Conservation (phyloP, 1,284 basidiomycete genomes). For the Marasmius fiardii region DNA sequence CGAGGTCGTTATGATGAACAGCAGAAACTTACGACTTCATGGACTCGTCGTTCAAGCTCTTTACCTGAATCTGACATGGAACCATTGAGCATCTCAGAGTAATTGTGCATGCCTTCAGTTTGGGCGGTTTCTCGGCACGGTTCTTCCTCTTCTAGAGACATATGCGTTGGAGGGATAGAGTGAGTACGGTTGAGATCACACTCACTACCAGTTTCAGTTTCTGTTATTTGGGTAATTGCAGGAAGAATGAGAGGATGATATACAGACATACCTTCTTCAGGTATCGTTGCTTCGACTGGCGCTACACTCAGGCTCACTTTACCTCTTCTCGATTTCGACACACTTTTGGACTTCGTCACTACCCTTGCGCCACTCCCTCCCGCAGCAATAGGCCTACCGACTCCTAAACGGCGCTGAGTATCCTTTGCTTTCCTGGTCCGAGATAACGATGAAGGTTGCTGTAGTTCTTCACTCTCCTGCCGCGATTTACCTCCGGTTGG, state of each 20-base stretch:
- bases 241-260: neutral
- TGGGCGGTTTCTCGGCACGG: neutral
- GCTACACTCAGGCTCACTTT: slow-evolving; percentile 49
- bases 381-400: slow-evolving; percentile 62
- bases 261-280: slow-evolving; percentile 16
- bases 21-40: slow-evolving; percentile 37
- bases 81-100: slow-evolving; percentile 7
- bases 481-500: neutral
- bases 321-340: slow-evolving; percentile 44
- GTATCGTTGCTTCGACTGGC: slow-evolving; percentile 53
- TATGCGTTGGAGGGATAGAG: neutral
- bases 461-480: slow-evolving; percentile 16
- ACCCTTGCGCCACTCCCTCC: slow-evolving; percentile 61
- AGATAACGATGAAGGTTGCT: slow-evolving; percentile 28
- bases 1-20: neutral
- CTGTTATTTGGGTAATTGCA: neutral
- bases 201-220: neutral
- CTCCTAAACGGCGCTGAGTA: slow-evolving; percentile 62
- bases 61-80: slow-evolving; percentile 16
- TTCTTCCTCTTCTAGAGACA: neutral
- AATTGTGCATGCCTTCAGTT: neutral
- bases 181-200: neutral
- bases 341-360: slow-evolving; percentile 54
- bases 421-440: slow-evolving; percentile 69
- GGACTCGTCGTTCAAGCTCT: slow-evolving; percentile 31